Conservation (phyloP, 2,329 filamentous ascomycete genomes). For the Ambrosiella xylebori region DNA sequence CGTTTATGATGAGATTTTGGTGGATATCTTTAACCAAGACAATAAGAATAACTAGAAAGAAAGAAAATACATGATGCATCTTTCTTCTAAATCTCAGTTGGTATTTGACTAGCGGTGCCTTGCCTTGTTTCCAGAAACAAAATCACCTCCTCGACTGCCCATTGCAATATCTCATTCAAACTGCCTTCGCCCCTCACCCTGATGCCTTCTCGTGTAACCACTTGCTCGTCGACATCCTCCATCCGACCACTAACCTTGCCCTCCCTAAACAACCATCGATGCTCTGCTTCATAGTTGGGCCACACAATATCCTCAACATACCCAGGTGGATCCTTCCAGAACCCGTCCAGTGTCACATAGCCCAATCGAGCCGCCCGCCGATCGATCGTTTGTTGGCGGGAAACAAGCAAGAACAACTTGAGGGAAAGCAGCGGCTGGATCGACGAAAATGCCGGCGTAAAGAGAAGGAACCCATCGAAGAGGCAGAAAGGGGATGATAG, state of each 20-base stretch:
- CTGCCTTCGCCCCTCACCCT: conserved; percentile 34
- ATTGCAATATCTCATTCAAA: conserved; percentile 45
- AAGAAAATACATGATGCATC: neutral
- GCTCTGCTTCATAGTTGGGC: conserved; percentile 77
- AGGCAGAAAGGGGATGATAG: conserved; percentile 41
- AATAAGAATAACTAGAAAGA: neutral
- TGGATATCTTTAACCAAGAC: conserved; percentile 19
- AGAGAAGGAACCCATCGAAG: conserved; percentile 80
- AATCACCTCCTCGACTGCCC: conserved; percentile 50
- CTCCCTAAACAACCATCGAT: conserved; percentile 60
- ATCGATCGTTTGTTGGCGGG: conserved; percentile 43
- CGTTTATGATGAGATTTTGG: conserved; percentile 52
- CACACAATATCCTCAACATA: conserved; percentile 93
- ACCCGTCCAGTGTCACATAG: conserved; percentile 72
- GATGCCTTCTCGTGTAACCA: conserved; percentile 28
- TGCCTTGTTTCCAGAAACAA: neutral
- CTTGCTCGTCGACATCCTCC: conserved; percentile 21
- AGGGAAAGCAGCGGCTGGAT: conserved; percentile 50
- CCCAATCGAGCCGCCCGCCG: conserved; percentile 53
- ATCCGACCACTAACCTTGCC: conserved; percentile 47
- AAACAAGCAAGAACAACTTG: conserved; percentile 60
- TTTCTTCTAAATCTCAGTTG: neutral
- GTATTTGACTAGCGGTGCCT: neutral
- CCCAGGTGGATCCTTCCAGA: conserved; percentile 86
- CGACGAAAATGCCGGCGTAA: conserved; percentile 37